These are phyloP conservation scores for Leccinum incarnatum DNA, from an alignment of 768 basidiomycete species.

Conservation along the genomic window DNA sequence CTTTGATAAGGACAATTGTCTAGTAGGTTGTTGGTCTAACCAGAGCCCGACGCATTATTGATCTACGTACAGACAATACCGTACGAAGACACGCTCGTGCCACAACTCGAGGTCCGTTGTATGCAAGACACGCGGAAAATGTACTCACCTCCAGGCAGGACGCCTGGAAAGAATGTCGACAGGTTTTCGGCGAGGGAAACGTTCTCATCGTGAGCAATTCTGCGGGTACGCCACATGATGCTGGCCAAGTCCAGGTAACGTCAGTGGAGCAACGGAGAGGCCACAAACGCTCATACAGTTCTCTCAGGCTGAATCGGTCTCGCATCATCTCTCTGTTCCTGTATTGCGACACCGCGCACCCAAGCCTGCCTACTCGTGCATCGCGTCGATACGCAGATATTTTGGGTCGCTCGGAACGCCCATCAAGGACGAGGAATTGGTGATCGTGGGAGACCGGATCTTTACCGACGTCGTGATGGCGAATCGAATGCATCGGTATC, in stretches of 20 bases:
- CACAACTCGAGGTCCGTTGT: slow-evolving; percentile 63
- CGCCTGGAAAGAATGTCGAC: slow-evolving; percentile 71
- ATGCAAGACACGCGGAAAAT: not conserved
- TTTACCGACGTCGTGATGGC: slow-evolving; percentile 91
- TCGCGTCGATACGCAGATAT: slow-evolving; percentile 65
- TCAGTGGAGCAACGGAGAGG: not conserved
- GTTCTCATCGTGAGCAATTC: slow-evolving; percentile 95
- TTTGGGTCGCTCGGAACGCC: slow-evolving; percentile 62
- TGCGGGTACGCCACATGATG: slow-evolving; percentile 76
- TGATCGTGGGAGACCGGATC: slow-evolving; percentile 89
- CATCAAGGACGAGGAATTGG: slow-evolving; percentile 58
- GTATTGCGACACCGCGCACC: slow-evolving; percentile 73
- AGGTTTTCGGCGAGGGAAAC: slow-evolving; percentile 71
- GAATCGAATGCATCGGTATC: slow-evolving; percentile 54
- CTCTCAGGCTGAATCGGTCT: slow-evolving; percentile 82
- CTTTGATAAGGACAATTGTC: slow-evolving; percentile 97
- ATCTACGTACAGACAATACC: slow-evolving; percentile 66
- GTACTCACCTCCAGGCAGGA: slow-evolving; percentile 39
- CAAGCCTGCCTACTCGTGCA: slow-evolving; percentile 83
- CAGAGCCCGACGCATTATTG: not conserved
- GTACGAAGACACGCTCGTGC: slow-evolving; percentile 69
- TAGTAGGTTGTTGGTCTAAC: slow-evolving; percentile 48
- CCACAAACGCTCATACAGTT: not conserved
- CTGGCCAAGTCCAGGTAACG: slow-evolving; percentile 77
- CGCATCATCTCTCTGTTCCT: slow-evolving; percentile 71